These are phyloP conservation scores for Spergularia bocconei DNA, from an alignment of 148 eudicot genomes.

Conservation along the genomic window DNA sequence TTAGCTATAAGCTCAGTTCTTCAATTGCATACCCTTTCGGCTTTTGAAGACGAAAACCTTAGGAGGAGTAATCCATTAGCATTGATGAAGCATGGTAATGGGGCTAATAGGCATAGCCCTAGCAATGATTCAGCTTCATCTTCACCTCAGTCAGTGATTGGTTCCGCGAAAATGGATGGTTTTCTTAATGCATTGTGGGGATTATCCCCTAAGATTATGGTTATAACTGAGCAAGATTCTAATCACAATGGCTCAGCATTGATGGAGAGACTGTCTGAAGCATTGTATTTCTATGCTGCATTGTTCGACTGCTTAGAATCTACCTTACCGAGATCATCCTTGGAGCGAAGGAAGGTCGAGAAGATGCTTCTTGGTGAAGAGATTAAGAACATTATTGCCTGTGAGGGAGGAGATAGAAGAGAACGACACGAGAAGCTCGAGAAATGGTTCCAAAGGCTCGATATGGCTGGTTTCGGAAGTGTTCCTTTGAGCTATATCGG, in stretches of 20 bases:
- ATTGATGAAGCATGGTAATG: constrained; percentile 35
- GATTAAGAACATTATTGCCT: constrained; percentile 75
- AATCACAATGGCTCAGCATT: constrained; percentile 63
- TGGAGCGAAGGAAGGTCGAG: constrained; percentile 77
- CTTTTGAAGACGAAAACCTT: constrained; percentile 40
- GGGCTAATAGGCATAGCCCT: constrained; percentile 47
- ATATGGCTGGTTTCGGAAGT: constrained; percentile 58
- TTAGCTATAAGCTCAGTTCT: constrained; percentile 80
- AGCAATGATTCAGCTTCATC: constrained; percentile 64
- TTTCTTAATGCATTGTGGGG: constrained; percentile 70
- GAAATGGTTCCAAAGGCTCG: constrained; percentile 75
- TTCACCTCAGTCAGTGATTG: constrained; percentile 44
- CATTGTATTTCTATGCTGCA: constrained; percentile 81
- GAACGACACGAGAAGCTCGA: constrained; percentile 88
- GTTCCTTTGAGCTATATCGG: constrained; percentile 71
- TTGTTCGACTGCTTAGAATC: constrained; percentile 88
- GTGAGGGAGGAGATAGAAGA: constrained; percentile 76
- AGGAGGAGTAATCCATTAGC: constrained; percentile 26
- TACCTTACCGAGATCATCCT: constrained; percentile 58
- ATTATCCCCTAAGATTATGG: constrained; percentile 80
- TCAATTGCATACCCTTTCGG: constrained; percentile 75
- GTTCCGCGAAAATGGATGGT: constrained; percentile 46
- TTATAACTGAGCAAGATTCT: constrained; percentile 85
- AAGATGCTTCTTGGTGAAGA: constrained; percentile 84
- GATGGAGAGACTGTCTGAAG: constrained; percentile 78